These are phyloP conservation scores for Eucalyptus melliodora DNA, from an alignment of 345 rosid species.

Conservation along the genomic window DNA sequence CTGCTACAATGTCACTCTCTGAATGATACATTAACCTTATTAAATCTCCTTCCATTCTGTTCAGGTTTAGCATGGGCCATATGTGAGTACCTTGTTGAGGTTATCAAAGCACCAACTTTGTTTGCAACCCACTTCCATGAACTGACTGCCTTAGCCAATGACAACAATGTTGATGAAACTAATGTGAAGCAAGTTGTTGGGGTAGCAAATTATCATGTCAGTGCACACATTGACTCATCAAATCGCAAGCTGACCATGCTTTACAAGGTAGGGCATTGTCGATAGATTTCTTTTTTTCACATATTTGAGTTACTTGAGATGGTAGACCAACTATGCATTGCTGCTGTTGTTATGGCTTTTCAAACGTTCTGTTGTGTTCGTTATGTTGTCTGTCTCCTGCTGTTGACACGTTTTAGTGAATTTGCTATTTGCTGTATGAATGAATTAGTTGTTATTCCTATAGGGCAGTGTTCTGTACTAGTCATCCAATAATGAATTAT, in stretches of 20 bases:
- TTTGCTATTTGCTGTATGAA: background rate
- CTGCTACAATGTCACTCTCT: background rate
- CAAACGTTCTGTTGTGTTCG: background rate
- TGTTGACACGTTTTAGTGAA: background rate
- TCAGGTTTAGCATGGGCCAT: slow-evolving; percentile 99
- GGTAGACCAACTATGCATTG: background rate
- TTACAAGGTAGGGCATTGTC: slow-evolving; percentile 50
- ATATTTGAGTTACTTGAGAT: background rate
- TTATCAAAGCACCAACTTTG: slow-evolving; percentile 79
- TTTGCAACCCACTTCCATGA: slow-evolving; percentile 99
- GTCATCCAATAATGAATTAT: background rate
- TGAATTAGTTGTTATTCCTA: background rate
- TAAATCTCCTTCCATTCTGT: background rate
- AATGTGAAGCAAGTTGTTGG: slow-evolving; percentile 40
- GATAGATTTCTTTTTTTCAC: background rate
- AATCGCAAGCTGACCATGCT: slow-evolving; percentile 93
- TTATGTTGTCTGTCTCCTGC: background rate
- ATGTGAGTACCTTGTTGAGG: slow-evolving; percentile 93
- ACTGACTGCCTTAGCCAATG: slow-evolving; percentile 78
- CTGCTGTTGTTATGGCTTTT: background rate
- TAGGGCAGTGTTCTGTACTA: background rate
- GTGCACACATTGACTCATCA: slow-evolving; percentile 83
- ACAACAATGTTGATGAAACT: slow-evolving; percentile 22
- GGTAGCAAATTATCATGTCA: slow-evolving; percentile 89
- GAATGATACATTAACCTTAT: background rate